These are phyloP conservation scores for Talaromyces sp. DNA, from an alignment of 2,329 filamentous ascomycete genomes.

Conservation along the genomic window DNA sequence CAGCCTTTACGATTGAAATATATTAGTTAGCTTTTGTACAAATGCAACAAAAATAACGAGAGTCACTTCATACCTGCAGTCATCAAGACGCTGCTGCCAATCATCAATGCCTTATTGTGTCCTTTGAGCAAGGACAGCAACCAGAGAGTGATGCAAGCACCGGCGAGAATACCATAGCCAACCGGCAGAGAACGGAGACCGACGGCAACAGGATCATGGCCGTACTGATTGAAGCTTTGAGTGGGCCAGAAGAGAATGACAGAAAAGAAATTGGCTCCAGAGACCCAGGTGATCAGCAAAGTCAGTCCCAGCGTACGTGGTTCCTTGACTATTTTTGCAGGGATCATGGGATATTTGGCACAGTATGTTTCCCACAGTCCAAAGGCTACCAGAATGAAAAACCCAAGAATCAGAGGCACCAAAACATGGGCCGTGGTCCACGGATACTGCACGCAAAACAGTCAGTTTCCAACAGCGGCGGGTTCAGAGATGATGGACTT, in stretches of 20 bases:
- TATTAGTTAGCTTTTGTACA: neutral
- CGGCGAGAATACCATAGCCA: slow-evolving; percentile 57
- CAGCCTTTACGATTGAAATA: slow-evolving; percentile 34
- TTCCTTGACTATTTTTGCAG: slow-evolving; percentile 39
- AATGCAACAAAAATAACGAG: neutral
- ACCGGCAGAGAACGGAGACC: slow-evolving; percentile 62
- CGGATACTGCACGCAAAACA: slow-evolving; percentile 26
- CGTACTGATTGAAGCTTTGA: slow-evolving; percentile 60
- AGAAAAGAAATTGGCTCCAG: slow-evolving; percentile 54
- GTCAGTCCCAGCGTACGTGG: slow-evolving; percentile 48
- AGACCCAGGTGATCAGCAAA: slow-evolving; percentile 54
- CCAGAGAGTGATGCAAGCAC: slow-evolving; percentile 54
- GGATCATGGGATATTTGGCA: slow-evolving; percentile 42
- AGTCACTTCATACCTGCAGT: slow-evolving; percentile 46
- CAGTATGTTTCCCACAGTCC: slow-evolving; percentile 43
- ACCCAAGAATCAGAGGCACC: slow-evolving; percentile 41
- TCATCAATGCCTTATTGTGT: slow-evolving; percentile 55
- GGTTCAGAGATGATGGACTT: neutral
- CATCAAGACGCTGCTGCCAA: slow-evolving; percentile 57
- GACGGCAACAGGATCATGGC: slow-evolving; percentile 57
- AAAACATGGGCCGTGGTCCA: slow-evolving; percentile 43
- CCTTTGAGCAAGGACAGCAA: slow-evolving; percentile 54
- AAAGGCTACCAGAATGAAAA: slow-evolving; percentile 38
- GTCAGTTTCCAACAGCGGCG: neutral
- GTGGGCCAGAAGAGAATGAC: slow-evolving; percentile 57